Evolutionary conservation across 2,329 filamentous ascomycete genomes (phyloP), one percentile per base, ranked within the genome.

Genomic region (Aspergillus brasiliensis): DNA sequence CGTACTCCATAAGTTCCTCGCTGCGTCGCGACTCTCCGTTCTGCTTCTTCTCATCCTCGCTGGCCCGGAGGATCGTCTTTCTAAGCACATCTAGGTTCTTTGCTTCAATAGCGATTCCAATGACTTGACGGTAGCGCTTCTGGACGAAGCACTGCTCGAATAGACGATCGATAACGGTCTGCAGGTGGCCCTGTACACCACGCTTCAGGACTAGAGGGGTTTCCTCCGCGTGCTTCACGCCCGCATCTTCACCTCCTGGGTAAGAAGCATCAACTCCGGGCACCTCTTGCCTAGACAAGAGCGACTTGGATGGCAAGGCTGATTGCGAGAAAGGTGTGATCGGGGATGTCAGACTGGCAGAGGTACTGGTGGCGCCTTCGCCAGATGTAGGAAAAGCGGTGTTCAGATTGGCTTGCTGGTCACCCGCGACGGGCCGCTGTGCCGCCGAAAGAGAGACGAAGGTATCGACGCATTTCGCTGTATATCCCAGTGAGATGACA

Each of bases 241-340:
- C 82, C 17, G 80, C 80, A 67, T 84, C 83, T 47, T 85, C 84
- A 57, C 83, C 84, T 54, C 82, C 84, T 7, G 83, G 81, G 57
- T 84, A 76, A 21, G 79, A 80, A 17, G 83, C 79, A 68, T 87
- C 86, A 63, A 83, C 82, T n/a, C 81, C 79, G 3, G 74, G 86
- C 77, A 76, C 91, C 83, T 81, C 88, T 64, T 87, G 88, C 62
- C 94, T 89, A 25, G 92, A 97, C n/a, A 98, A 85, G 7, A 98
- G 86, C 7, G 93, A 97, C 79, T 97, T 98, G 31, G 93, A 96
- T 0, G 94, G 94, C 54, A 97, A 82, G 1, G 91, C 91, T 6
- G 92, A 96, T 75, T 97, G 93, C 37, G 93, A 97, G 78, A 98
- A 98, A 7, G 94, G 94, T 1, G 93, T 97, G 8, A 92, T 97